Evolutionary conservation across 2,329 filamentous ascomycete genomes (phyloP), one percentile per base, ranked within the genome.

Genomic region (Aspergillus calidoustus): DNA sequence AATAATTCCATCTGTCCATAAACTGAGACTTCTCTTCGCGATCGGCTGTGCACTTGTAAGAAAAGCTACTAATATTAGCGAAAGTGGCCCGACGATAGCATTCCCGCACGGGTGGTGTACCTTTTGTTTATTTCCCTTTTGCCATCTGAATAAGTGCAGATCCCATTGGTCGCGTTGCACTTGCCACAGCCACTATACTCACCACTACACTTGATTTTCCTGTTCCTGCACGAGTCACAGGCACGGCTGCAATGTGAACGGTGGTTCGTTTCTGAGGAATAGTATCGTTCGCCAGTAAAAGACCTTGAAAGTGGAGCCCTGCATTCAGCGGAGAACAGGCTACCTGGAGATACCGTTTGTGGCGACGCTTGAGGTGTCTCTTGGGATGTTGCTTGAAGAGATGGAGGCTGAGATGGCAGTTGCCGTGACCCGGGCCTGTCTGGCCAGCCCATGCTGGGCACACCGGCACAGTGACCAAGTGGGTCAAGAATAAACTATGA

Each of bases 151-250:
- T 81, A 81, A 59, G 74, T 77, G 64, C 80, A 82, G 41, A 74
- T 70, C 25, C 79, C 76, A n/a, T 76, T 76, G 51, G 76, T 75
- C 54, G 81, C 78, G 49, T 74, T 70, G 60, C 80, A 82, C 57
- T 81, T 80, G 48, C 75, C 71, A 48, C 80, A 82, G 4, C 75
- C 74, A 31, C 78, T 78, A 57, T 77, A 75, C 57, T 81, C 79
- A 19, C 80, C 80, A 28, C 77, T 79, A 61, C 80, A 81, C 66
- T 80, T 81, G 41, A 77, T 81, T 66, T 81, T 81, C 48, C 78
- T 74, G 60, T 77, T 74, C 23, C 79, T 73, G 63, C 80, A 81
- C n/a, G 76, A 76, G 59, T 81, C 79, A 59, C 80, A 82, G 19
- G 80, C 79, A 59, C 74, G 74, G 48, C 72, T 73, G 34, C 76